Conservation (phyloP, 2,329 filamentous ascomycete genomes). For the Pseudocercospora ulei region DNA sequence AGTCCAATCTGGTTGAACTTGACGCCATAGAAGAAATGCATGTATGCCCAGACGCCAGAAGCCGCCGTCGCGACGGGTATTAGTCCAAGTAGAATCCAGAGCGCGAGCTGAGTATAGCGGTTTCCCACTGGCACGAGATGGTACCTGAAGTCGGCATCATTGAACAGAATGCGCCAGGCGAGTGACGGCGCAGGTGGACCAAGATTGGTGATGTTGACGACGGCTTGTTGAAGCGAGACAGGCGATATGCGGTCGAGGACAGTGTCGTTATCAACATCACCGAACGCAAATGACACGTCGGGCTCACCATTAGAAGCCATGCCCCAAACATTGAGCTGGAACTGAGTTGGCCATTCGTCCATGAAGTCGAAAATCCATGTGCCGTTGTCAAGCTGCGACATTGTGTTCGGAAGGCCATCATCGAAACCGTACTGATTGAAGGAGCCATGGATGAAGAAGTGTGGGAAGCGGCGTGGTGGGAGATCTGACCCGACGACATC, state of each 20-base stretch:
- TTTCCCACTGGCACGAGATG: constrained; percentile 47
- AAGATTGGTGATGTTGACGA: constrained; percentile 51
- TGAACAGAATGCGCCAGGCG: constrained; percentile 47
- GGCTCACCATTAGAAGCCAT: constrained; percentile 55
- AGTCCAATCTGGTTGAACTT: constrained; percentile 54
- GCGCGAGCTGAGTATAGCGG: constrained; percentile 45
- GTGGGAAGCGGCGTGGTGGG: constrained; percentile 47
- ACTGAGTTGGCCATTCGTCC: constrained; percentile 53
- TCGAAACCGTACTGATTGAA: constrained; percentile 59
- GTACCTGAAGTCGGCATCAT: constrained; percentile 49
- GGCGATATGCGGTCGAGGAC: constrained; percentile 55
- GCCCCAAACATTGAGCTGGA: constrained; percentile 58
- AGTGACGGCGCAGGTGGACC: constrained; percentile 47
- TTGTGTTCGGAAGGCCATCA: constrained; percentile 47
- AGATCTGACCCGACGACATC: constrained; percentile 42
- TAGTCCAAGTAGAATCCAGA: constrained; percentile 48
- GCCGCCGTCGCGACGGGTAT: constrained; percentile 46
- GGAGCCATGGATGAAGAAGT: constrained; percentile 53
- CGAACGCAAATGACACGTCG: constrained; percentile 50
- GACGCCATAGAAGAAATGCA: constrained; percentile 53
- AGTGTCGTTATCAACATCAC: constrained; percentile 52
- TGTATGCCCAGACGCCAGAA: constrained; percentile 48
- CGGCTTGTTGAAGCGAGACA: constrained; percentile 46
- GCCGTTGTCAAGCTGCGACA: constrained; percentile 43
- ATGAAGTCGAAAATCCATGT: constrained; percentile 53